A percentile compares a stretch with the other conserved stretches of the same genome.
Conservation (phyloP, 2,329 filamentous ascomycete species). For the Penicillium aurantiogriseum region DNA sequence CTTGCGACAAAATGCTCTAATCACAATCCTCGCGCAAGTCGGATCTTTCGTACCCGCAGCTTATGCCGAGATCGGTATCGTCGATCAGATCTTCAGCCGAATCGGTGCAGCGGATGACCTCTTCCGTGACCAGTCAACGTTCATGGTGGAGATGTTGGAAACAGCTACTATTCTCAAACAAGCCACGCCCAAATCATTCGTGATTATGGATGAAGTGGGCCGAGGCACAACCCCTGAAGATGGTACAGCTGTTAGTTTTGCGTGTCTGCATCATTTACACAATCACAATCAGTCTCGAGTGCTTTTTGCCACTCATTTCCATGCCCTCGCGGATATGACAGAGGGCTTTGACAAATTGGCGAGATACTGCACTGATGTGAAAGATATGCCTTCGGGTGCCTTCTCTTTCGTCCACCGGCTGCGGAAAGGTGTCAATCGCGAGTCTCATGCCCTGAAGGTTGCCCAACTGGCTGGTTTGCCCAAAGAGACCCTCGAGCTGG, state of each 20-base stretch:
- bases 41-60: slow-evolving; percentile 90
- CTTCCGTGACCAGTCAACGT: slow-evolving; percentile 92
- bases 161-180: slow-evolving; percentile 84
- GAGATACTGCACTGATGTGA: slow-evolving; percentile 85
- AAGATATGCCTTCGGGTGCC: slow-evolving; percentile 65
- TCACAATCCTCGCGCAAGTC: slow-evolving; percentile 88
- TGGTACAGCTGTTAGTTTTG: slow-evolving; percentile 84
- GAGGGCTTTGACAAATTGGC: slow-evolving; percentile 58
- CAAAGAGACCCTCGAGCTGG: slow-evolving; percentile 66
- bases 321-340: slow-evolving; percentile 76
- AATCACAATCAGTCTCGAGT: slow-evolving; percentile 73
- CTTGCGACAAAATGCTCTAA: slow-evolving; percentile 89
- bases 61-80: slow-evolving; percentile 80
- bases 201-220: slow-evolving; percentile 98
- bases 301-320: slow-evolving; percentile 95
- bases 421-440: slow-evolving; percentile 75
- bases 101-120: slow-evolving; percentile 93
- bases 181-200: slow-evolving; percentile 80
- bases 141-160: slow-evolving; percentile 99
- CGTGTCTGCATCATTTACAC: slow-evolving; percentile 80
- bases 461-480: slow-evolving; percentile 82
- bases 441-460: slow-evolving; percentile 94
- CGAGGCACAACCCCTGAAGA: slow-evolving; percentile 92
- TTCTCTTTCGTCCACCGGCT: slow-evolving; percentile 88
- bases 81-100: slow-evolving; percentile 94